A percentile compares a stretch with the other conserved stretches of the same genome.
phyloP scores from a whole-genome alignment of 768 basidiomycete species.

The Rhodosporidiobolus sp. region DNA sequence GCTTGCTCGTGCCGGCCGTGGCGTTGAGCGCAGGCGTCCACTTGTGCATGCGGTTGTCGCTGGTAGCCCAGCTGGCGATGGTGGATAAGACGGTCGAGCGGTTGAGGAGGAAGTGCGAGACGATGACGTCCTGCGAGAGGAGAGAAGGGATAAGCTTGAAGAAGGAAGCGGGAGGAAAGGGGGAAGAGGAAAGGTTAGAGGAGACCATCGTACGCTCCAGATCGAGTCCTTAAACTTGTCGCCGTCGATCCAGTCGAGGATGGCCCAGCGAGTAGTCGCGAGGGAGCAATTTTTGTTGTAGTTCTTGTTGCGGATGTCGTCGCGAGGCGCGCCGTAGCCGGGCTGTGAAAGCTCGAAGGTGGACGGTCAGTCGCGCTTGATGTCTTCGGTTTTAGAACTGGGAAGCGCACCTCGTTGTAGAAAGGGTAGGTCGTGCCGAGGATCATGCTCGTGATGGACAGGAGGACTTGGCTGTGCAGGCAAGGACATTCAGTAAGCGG shows the following conservation, averaged over 20 bases:
- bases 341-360: not conserved
- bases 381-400: no score
- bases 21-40: slow-evolving; percentile 12
- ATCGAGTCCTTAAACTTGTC: slow-evolving; percentile 53
- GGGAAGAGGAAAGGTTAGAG: not conserved
- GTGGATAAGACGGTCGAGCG: not conserved
- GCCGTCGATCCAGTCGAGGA: slow-evolving; percentile 56
- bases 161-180: not conserved
- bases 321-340: slow-evolving; percentile 12
- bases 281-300: slow-evolving; percentile 55
- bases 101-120: slow-evolving; percentile 54
- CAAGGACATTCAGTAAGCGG: no score
- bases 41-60: slow-evolving; percentile 3
- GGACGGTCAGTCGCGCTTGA: slow-evolving; percentile 1
- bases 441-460: slow-evolving; percentile 51
- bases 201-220: slow-evolving; percentile 54
- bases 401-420: slow-evolving; percentile 57
- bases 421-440: slow-evolving; percentile 53
- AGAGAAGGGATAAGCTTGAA: no score
- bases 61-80: not conserved
- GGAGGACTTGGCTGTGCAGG: slow-evolving; percentile 53
- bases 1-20: not conserved
- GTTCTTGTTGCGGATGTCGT: slow-evolving; percentile 34
- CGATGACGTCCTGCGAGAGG: slow-evolving; percentile 54
- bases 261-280: slow-evolving; percentile 58